Percentiles rank a stretch among this genome's conserved stretches.
These are phyloP conservation scores for Populus hybrid DNA, from an alignment of 441 rosid species.

Conservation along the genomic window DNA sequence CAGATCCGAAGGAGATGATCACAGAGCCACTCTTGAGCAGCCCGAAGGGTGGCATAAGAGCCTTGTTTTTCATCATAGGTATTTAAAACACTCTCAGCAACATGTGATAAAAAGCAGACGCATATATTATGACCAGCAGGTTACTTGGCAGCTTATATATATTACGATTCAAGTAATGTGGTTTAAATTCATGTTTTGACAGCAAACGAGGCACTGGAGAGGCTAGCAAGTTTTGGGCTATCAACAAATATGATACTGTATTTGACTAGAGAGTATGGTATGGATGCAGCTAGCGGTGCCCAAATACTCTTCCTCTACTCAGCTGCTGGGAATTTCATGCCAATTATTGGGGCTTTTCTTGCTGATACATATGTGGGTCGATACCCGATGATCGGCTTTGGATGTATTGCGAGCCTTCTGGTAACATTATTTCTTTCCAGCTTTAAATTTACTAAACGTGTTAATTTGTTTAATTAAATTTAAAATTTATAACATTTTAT, in stretches of 20 bases:
- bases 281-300: constrained; percentile 27
- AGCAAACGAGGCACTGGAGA: constrained; percentile 67
- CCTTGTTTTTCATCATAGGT: constrained; percentile 66
- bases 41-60: constrained; percentile 40
- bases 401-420: constrained; percentile 42
- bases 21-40: constrained; percentile 30
- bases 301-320: constrained; percentile 46
- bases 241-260: constrained; percentile 60
- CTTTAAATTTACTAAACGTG: no score
- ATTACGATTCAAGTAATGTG: no score
- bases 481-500: no score
- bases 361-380: constrained; percentile 73
- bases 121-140: not conserved
- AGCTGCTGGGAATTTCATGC: constrained; percentile 10
- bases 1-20: not conserved
- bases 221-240: constrained; percentile 52
- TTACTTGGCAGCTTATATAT: not conserved
- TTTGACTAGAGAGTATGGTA: constrained; percentile 45
- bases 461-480: no score
- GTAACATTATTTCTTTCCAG: constrained; percentile 24
- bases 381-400: constrained; percentile 46
- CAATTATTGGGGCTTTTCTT: constrained; percentile 58
- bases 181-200: not conserved
- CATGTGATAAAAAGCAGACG: no score
- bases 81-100: not conserved